Base-by-base conservation (phyloP, 2,329 filamentous ascomycete genomes). In the Whalleya microplaca region DNA sequence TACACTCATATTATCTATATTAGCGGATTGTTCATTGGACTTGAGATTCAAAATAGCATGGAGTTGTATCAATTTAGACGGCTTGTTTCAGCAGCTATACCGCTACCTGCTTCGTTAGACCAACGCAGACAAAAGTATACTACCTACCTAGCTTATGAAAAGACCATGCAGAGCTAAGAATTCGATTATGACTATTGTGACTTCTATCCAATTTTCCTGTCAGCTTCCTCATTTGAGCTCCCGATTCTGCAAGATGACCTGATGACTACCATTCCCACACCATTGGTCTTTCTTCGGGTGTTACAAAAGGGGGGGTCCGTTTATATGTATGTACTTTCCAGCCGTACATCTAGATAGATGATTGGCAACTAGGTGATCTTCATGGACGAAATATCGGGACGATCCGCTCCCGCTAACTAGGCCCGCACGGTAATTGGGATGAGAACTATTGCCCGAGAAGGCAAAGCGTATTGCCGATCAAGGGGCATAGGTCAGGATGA, bases 101-200 rank as follows among this genome's bases (percentile, higher is more conserved):
- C 16, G 21, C 37, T 37, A 14, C 41, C 32, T 32, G 32, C 21
- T 49, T 19, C 18, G 45, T 45, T 21, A 21, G 23, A 44, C 41
- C 23, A 37, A 29, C 3, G 20, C 12, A 41, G 48, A 48, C 18
- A 48, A n/a, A 21, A 45, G 18, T n/a, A 42, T 48, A 47, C 45
- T 40, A 43, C n/a, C 20, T 45, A 48, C n/a, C 14, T 41, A 37
- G 29, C 41, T 14, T 32, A 47, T 14, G 21, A 47, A 14, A 49
- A 41, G 9, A 5, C 14, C 21, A 27, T 41, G 21, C 14, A 6
- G 32, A 37, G n/a, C 10, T 23, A 2, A 12, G 14, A 48, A 54
- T 54, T 44, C 18, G 41, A 32, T 18, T 43, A 51, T 44, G 51
- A 51, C 16, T 23, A 47, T 41, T 23, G 51, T 54, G 21, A 54